phyloP scores from a whole-genome alignment of 106 monocot genomes.

The Dendrobium chrysotoxum region DNA sequence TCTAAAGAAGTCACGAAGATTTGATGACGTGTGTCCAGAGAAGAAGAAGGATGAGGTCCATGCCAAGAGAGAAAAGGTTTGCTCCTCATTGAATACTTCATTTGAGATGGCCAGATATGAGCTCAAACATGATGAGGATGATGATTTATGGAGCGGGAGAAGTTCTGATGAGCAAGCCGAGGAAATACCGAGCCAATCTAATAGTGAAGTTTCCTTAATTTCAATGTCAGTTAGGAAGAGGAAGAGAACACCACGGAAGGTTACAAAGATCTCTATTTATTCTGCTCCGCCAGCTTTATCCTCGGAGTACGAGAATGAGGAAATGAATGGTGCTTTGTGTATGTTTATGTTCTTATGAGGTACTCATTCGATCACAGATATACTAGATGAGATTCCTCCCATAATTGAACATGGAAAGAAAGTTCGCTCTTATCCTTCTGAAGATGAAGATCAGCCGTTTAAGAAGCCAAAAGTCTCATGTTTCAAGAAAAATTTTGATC shows the following conservation, averaged over 20 bases:
- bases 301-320: too few relatives aligned
- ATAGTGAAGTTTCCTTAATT: neutral
- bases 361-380: neutral
- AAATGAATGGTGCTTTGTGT: neutral
- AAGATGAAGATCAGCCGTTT: neutral
- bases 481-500: neutral
- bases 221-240: too few relatives aligned
- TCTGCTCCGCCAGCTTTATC: too few relatives aligned
- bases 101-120: neutral
- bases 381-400: neutral
- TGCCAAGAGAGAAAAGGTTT: too few relatives aligned
- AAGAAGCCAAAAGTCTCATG: neutral
- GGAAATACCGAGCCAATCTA: neutral
- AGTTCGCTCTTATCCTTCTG: neutral
- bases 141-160: too few relatives aligned
- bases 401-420: neutral
- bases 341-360: conserved; percentile 34
- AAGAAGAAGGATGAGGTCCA: too few relatives aligned
- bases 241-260: too few relatives aligned
- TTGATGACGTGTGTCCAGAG: too few relatives aligned
- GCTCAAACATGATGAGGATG: too few relatives aligned
- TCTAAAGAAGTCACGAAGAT: too few relatives aligned
- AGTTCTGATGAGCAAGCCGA: too few relatives aligned
- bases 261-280: too few relatives aligned
- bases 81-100: neutral